Evolutionary conservation across 257 asterid species (phyloP).

Genomic region (Prunella vulgaris): DNA sequence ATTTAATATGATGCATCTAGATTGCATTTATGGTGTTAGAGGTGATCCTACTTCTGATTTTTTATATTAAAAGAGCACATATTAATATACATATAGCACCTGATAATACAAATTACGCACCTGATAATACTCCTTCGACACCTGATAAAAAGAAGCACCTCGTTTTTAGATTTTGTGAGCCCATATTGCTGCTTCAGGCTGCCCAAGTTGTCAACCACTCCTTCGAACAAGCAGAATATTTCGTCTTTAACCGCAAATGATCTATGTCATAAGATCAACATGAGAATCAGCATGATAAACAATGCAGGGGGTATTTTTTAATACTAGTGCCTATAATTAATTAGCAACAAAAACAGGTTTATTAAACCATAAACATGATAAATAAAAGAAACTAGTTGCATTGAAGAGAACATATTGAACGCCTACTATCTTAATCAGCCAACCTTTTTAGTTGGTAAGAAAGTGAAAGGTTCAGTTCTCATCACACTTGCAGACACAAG

Average conservation of each 20-base stretch:
- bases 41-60: too few species aligned
- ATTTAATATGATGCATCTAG: too few species aligned
- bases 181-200: slow-evolving; percentile 93
- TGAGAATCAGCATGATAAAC: slow-evolving; percentile 1
- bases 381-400: not conserved
- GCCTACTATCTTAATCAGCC: too few species aligned
- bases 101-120: too few species aligned
- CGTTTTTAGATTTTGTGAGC: slow-evolving; percentile 81
- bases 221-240: slow-evolving; percentile 92
- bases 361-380: not conserved
- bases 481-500: too few species aligned
- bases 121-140: too few species aligned
- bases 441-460: too few species aligned
- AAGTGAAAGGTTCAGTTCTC: too few species aligned
- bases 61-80: too few species aligned
- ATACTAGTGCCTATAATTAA: not conserved
- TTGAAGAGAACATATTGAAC: too few species aligned
- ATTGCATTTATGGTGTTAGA: too few species aligned
- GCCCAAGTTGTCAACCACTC: slow-evolving; percentile 85
- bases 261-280: slow-evolving; percentile 37
- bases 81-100: too few species aligned
- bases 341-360: not conserved
- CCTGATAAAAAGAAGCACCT: slow-evolving; percentile 85
- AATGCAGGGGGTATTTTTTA: not conserved
- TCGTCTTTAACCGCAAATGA: slow-evolving; percentile 93